phyloP scores from a whole-genome alignment of 331 rosid genomes.

The Telfairia occidentalis region DNA sequence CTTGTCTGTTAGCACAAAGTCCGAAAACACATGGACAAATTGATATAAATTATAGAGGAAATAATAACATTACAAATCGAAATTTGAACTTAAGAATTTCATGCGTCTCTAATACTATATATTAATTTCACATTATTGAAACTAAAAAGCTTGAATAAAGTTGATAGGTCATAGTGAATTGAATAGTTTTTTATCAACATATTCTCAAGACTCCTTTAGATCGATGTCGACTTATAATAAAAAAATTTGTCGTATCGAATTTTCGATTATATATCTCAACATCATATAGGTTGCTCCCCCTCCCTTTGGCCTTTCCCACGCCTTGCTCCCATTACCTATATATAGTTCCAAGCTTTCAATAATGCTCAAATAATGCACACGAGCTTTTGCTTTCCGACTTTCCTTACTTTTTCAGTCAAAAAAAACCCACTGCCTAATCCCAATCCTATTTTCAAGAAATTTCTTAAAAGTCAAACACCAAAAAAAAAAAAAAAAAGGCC shows the following conservation, averaged over 20 bases:
- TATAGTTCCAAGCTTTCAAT: neutral
- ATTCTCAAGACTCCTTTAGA: neutral
- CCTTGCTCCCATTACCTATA: conserved; percentile 1
- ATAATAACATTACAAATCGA: neutral
- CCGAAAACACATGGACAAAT: no score
- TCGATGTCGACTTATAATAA: neutral
- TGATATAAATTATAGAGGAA: no score
- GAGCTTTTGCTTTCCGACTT: neutral
- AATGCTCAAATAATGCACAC: neutral
- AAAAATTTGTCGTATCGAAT: neutral
- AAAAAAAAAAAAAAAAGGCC: no score
- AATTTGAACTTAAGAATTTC: neutral
- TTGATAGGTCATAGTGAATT: neutral
- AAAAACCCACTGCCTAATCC: conserved; percentile 1
- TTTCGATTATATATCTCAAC: neutral
- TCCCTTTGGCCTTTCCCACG: conserved; percentile 1
- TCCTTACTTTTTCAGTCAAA: conserved; percentile 8
- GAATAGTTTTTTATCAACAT: neutral
- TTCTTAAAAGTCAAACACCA: neutral
- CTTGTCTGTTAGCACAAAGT: neutral
- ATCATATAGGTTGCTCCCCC: conserved; percentile 8
- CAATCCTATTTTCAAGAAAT: neutral
- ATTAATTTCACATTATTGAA: neutral
- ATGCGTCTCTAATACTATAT: neutral
- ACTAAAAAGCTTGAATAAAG: neutral